Evolutionary conservation across 768 basidiomycete species (phyloP), one percentile per base, ranked within the genome.

Genomic region (Steccherinum ochraceum): DNA sequence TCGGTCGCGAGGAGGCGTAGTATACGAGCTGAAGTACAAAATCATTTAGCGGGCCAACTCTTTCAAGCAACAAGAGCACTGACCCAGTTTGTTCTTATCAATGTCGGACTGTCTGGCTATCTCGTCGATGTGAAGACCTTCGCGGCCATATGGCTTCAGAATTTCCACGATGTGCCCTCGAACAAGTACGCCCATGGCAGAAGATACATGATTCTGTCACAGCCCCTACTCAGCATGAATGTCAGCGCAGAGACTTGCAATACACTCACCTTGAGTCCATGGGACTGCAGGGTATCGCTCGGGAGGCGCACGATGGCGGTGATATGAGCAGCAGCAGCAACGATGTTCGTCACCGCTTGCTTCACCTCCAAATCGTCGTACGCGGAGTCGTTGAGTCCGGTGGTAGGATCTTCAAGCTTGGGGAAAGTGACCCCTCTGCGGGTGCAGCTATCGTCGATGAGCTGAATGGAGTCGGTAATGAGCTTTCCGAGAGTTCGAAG

Each of bases 101-200:
- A 63, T 55, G 21, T 46, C 47, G 30, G 49, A 56, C 25, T 51
- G 48, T 45, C 50, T 53, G 0, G 65, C 64, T 12, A 69, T 68
- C 12, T 64, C 63, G 7, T 63, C 49, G 7, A 69, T 62, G 43
- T 69, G 69, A 5, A 63, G 50, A 7, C 63, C 64, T 16, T 35
- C 7, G 7, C 30, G 20, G 64, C 66, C 54, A 61, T 49, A 3
- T 60, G 56, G 3, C 68, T 67, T 4, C 24, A 69, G 55, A 16
- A 68, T 64, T 39, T 67, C 66, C 4, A 58, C 57, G 10, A 65
- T 62, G 35, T 64, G 56, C 1, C 60, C 54, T 18, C 60, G 61
- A 10, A 55, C 49, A 3, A 58, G 61, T 20, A 64, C 58, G 0
- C 61, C 53, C 1, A 68, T 40, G 5, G 58, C 56, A 3, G 62